Evolutionary conservation across 768 basidiomycete species (phyloP).

Genomic region (Boletus huronensis): DNA sequence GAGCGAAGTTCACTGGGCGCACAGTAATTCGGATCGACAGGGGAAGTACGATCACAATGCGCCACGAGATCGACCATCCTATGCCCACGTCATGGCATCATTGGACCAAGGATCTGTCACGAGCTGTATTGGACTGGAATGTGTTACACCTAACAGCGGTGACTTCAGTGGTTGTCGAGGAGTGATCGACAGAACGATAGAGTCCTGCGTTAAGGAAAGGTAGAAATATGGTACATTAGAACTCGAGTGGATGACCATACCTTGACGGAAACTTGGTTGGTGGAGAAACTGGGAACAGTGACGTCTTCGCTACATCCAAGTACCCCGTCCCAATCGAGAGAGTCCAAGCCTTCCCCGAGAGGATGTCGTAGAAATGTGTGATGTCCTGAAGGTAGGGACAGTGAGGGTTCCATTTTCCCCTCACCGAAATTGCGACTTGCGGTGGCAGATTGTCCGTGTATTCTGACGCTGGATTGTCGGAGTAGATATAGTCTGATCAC

Average conservation of each 20-base stretch:
- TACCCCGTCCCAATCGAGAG: constrained; percentile 63
- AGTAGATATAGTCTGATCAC: constrained; percentile 49
- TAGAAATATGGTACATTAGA: neutral
- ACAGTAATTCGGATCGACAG: neutral
- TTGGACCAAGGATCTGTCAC: constrained; percentile 55
- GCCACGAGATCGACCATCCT: neutral
- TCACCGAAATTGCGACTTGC: constrained; percentile 40
- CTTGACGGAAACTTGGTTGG: constrained; percentile 47
- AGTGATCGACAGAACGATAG: constrained; percentile 47
- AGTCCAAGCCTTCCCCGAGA: constrained; percentile 31
- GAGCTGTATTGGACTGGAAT: constrained; percentile 51
- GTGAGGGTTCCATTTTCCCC: constrained; percentile 45
- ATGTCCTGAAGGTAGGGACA: constrained; percentile 29
- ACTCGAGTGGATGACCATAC: constrained; percentile 29
- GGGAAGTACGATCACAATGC: neutral
- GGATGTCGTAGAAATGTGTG: constrained; percentile 2
- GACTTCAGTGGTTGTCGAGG: constrained; percentile 39
- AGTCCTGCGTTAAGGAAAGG: constrained; percentile 44
- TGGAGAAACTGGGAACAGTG: constrained; percentile 44
- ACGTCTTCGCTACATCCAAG: constrained; percentile 38
- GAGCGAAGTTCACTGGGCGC: neutral
- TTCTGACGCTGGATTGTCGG: constrained; percentile 44
- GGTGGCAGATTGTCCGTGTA: constrained; percentile 19
- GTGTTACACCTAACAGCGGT: constrained; percentile 35
- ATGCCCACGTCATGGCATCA: neutral